These are phyloP conservation scores for Monosporozyma servazzii DNA, from an alignment of 805 yeast species.

Conservation along the genomic window DNA sequence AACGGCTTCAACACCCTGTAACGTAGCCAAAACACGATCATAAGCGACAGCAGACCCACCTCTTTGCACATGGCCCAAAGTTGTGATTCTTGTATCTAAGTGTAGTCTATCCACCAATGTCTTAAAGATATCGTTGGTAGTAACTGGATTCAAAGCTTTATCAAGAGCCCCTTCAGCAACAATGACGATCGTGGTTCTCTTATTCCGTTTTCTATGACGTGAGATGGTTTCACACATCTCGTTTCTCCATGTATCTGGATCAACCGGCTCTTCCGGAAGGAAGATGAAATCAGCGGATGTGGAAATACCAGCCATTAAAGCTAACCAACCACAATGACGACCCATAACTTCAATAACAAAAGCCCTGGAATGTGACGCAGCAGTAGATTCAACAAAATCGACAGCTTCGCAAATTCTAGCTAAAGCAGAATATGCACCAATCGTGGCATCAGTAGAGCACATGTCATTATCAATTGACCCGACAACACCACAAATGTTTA, in stretches of 20 bases:
- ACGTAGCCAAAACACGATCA: conserved; percentile 62
- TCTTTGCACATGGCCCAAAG: conserved; percentile 73
- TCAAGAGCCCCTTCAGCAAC: conserved; percentile 82
- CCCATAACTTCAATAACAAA: conserved; percentile 89
- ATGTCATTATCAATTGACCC: conserved; percentile 78
- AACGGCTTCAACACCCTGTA: conserved; percentile 79
- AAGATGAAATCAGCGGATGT: conserved; percentile 74
- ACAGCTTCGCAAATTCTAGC: conserved; percentile 62
- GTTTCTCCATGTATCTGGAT: conserved; percentile 52
- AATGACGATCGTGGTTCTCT: conserved; percentile 68
- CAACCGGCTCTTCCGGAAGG: conserved; percentile 72
- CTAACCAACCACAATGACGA: conserved; percentile 84
- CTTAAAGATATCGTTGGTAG: conserved; percentile 53
- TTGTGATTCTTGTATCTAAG: conserved; percentile 68
- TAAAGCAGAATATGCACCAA: conserved; percentile 70
- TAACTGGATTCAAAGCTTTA: conserved; percentile 55
- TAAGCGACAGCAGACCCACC: conserved; percentile 76
- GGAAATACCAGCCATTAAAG: conserved; percentile 72
- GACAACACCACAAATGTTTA: conserved; percentile 64
- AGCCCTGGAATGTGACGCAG: conserved; percentile 73
- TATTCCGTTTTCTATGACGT: conserved; percentile 60
- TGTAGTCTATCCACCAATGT: conserved; percentile 58
- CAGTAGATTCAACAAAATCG: conserved; percentile 79
- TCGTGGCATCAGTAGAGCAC: conserved; percentile 69
- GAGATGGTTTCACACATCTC: conserved; percentile 55